phyloP scores from a whole-genome alignment of 495 filamentous ascomycete genomes.

The Daldinia childiae region DNA sequence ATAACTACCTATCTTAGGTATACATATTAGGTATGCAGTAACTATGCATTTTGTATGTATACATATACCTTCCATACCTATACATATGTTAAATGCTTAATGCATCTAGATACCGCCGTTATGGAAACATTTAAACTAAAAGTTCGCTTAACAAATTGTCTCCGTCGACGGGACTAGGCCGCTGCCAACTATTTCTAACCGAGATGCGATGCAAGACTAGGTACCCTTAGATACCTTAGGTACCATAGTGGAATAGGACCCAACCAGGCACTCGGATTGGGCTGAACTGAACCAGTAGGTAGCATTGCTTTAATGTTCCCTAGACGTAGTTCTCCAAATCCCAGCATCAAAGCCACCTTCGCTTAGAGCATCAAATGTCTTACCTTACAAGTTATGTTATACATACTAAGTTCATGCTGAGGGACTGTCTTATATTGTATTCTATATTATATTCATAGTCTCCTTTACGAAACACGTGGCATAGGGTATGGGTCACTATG shows the following conservation, averaged over 20 bases:
- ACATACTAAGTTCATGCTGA: not conserved
- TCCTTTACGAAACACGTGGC: not conserved
- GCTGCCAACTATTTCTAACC: conserved; percentile 30
- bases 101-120: not conserved
- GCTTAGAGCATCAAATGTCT: conserved; percentile 23
- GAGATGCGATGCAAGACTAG: conserved; percentile 26
- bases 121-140: not conserved
- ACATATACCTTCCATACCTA: no score
- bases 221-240: no score
- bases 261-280: conserved; percentile 39
- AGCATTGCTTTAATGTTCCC: conserved; percentile 23
- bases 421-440: not conserved
- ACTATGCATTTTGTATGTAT: not conserved
- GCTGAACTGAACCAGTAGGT: conserved; percentile 30
- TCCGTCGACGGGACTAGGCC: conserved; percentile 15
- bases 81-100: no score
- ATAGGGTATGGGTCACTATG: not conserved
- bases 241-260: conserved; percentile 7
- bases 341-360: conserved; percentile 24
- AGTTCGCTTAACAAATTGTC: conserved; percentile 13
- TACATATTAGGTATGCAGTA: not conserved
- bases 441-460: not conserved
- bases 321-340: conserved; percentile 16
- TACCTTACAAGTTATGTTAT: not conserved
- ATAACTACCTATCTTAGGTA: no score